Base-by-base conservation (phyloP, 2,329 filamentous ascomycete species). In the Stemphylium lycopersici region DNA sequence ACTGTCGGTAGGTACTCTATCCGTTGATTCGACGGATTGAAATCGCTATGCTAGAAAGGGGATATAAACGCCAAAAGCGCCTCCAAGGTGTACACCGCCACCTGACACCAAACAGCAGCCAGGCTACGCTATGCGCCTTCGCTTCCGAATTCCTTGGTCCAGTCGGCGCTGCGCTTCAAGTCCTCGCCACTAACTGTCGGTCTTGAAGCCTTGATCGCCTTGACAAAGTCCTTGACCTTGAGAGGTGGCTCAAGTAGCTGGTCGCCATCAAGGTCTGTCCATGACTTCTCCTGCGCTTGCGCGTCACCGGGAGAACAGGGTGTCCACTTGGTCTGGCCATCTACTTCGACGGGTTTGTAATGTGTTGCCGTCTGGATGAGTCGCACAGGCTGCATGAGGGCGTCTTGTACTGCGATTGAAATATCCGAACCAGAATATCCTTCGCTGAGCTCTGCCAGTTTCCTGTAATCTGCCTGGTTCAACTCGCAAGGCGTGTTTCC, bases 381-480 rank as follows among this genome's bases (percentile, higher is more conserved):
- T 58, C 95, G 85, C 58, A 99, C 90, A 1, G 95, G 96, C 71
- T 97, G 92, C 95, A 99, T 99, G 34, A 99, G 80, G 0, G 95
- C 95, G 73, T 96, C 90, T 76, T 99, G 95, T 16, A 98, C 95
- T 3, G 91, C 92, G 71, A 98, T 98, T 69, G 84, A 87, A 67
- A 99, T 98, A 85, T 99, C 95, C 60, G 90, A 96, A 32, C 95
- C 95, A 0, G 93, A 97, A 77, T 96, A 99, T 0, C 95, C 95
- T 55, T 98, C 93, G 46, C 91, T 92, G 69, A 93, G 80, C 67
- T 90, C 83, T 2, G 90, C 92, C 60, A 99, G 79, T 52, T 88
- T 85, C 65, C 88, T 86, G 76, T 87, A 98, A 74, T 99, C 95
- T 31, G 86, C 84, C 13, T 84, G 78, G 52, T 86, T 87, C 56